phyloP scores from a whole-genome alignment of 2,329 filamentous ascomycete genomes.

The Sarocladiaceae sp. region DNA sequence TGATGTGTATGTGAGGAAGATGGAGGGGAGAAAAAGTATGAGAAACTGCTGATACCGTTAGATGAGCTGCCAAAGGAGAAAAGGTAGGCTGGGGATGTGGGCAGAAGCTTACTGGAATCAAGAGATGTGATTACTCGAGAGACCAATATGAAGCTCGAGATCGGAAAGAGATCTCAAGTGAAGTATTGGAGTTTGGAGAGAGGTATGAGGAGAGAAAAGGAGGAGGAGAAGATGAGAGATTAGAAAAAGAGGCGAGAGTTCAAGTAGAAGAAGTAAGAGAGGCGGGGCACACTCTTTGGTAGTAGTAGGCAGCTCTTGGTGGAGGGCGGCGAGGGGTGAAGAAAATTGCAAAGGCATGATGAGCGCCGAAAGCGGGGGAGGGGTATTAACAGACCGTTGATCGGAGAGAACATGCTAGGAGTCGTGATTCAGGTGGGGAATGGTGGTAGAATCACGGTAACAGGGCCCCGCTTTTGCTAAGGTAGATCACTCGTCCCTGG shows the following conservation, averaged over 20 bases:
- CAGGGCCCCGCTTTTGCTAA: not conserved
- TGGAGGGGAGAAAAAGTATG: not conserved
- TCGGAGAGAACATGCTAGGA: not conserved
- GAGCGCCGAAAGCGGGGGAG: slow-evolving; percentile 31
- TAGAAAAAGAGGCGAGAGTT: slow-evolving; percentile 5
- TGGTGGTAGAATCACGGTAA: not conserved
- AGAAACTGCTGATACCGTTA: not conserved
- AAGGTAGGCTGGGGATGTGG: not conserved
- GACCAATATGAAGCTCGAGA: slow-evolving; percentile 2
- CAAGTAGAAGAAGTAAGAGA: slow-evolving; percentile 4
- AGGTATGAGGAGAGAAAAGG: slow-evolving; percentile 10
- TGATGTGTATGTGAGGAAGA: not conserved
- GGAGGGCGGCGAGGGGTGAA: slow-evolving; percentile 15
- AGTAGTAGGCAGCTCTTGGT: slow-evolving; percentile 5
- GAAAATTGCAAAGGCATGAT: slow-evolving; percentile 17
- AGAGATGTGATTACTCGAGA: not conserved
- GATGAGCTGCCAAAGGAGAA: not conserved
- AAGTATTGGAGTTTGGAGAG: not conserved
- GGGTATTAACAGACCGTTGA: slow-evolving; percentile 21
- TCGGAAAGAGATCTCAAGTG: not conserved
- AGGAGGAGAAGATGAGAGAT: slow-evolving; percentile 1
- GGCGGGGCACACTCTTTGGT: slow-evolving; percentile 8
- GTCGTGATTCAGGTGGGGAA: too few species aligned
- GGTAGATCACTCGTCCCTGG: not conserved
- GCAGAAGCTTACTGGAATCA: not conserved